phyloP scores from a whole-genome alignment of 78 protist genomes.

The Mantamonas sphyraenae region DNA sequence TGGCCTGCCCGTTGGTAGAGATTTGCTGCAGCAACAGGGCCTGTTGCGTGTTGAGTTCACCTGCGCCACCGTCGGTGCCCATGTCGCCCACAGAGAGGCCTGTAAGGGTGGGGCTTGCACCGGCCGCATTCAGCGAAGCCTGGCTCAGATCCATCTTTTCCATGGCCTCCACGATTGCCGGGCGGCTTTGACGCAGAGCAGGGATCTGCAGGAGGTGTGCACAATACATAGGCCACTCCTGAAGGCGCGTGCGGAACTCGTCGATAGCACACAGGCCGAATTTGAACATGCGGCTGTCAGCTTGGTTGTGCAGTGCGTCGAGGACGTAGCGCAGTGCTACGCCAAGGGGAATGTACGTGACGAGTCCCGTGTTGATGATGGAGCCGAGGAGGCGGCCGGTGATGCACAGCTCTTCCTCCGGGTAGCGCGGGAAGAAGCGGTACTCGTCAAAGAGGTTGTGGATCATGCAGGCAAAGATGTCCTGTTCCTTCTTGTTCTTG shows the following conservation, averaged over 20 bases:
- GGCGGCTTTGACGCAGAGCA: neutral
- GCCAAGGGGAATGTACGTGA: conserved; percentile 32
- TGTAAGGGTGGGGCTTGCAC: no score
- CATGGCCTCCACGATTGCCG: neutral
- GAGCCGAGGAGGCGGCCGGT: conserved; percentile 82
- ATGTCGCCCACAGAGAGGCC: neutral
- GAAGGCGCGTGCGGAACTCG: conserved; percentile 60
- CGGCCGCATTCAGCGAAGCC: no score
- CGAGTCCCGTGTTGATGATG: conserved; percentile 72
- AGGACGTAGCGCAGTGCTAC: conserved; percentile 71
- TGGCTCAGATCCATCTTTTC: neutral
- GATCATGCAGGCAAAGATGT: conserved; percentile 75
- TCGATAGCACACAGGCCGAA: conserved; percentile 80
- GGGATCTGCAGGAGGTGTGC: conserved; percentile 35
- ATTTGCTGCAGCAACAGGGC: no score
- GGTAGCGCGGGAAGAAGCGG: conserved; percentile 75
- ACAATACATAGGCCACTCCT: conserved; percentile 90
- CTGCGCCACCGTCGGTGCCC: neutral
- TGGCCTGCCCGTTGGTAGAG: no score
- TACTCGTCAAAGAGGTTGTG: conserved; percentile 90
- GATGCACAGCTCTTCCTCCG: conserved; percentile 77
- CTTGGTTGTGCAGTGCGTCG: conserved; percentile 56
- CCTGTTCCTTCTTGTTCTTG: conserved; percentile 24
- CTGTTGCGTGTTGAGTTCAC: no score
- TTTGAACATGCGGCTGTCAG: conserved; percentile 41